Percentiles rank a stretch among this genome's conserved stretches.
phyloP scores from a whole-genome alignment of 352 stramenopile species.

The Globisporangium solare region DNA sequence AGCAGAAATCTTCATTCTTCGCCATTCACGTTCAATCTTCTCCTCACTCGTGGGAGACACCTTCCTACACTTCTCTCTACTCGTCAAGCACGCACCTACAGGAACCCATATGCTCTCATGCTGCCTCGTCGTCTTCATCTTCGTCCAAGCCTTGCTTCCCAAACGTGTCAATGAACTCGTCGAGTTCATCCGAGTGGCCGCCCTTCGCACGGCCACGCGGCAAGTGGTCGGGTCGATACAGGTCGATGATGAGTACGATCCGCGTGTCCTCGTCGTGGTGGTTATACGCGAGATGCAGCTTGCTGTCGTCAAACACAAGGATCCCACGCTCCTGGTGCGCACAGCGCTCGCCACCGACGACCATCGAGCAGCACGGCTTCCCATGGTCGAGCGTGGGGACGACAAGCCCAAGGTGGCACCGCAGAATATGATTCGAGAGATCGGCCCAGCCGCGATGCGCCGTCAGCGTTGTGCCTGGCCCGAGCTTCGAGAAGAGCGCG shows the following conservation, averaged over 20 bases:
- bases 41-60: too few relatives aligned
- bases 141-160: conserved; percentile 28
- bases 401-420: conserved; percentile 69
- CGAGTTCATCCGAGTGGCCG: conserved; percentile 84
- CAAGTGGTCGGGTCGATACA: conserved; percentile 79
- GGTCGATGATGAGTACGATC: conserved; percentile 85
- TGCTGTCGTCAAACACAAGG: conserved; percentile 91
- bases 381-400: conserved; percentile 57
- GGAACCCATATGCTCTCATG: too few relatives aligned
- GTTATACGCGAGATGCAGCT: conserved; percentile 88
- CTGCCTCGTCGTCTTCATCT: too few relatives aligned
- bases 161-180: conserved; percentile 87
- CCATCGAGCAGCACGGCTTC: conserved; percentile 65
- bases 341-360: conserved; percentile 64
- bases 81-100: too few relatives aligned
- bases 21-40: too few relatives aligned
- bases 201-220: conserved; percentile 74
- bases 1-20: too few relatives aligned
- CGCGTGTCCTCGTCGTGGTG: conserved; percentile 56
- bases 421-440: conserved; percentile 87
- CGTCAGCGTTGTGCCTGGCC: conserved; percentile 63
- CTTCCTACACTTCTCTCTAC: too few relatives aligned
- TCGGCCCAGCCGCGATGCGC: conserved; percentile 86
- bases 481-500: conserved; percentile 88
- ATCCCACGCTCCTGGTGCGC: conserved; percentile 74